Conservation (phyloP, 2,329 filamentous ascomycete species). For the Cercospora sp. region DNA sequence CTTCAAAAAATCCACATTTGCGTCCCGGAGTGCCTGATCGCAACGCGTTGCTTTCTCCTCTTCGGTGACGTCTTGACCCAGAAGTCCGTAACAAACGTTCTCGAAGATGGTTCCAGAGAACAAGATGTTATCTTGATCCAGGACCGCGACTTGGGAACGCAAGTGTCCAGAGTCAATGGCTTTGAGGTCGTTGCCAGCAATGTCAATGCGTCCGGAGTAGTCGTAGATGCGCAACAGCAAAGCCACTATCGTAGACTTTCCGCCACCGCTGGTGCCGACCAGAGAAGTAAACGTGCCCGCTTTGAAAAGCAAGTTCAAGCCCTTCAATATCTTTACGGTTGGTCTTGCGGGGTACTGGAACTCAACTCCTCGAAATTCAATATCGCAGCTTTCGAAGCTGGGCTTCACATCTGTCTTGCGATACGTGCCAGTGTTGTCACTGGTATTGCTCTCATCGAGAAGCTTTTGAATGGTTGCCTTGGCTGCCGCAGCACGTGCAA, state of each 20-base stretch:
- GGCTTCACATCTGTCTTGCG: constrained; percentile 31
- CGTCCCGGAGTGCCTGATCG: constrained; percentile 41
- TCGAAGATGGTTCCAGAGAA: constrained; percentile 49
- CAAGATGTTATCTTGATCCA: constrained; percentile 49
- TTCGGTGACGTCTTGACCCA: constrained; percentile 26
- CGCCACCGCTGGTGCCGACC: constrained; percentile 48
- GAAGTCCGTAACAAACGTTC: constrained; percentile 46
- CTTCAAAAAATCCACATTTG: constrained; percentile 47
- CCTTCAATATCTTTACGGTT: constrained; percentile 43
- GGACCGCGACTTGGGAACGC: constrained; percentile 46
- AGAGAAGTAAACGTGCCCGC: constrained; percentile 47
- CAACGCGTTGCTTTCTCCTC: constrained; percentile 32
- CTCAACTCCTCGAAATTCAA: constrained; percentile 42
- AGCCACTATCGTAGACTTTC: constrained; percentile 48
- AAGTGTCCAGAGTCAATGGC: constrained; percentile 39
- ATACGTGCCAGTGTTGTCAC: constrained; percentile 27
- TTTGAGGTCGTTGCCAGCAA: constrained; percentile 45
- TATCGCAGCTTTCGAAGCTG: constrained; percentile 30
- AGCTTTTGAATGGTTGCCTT: constrained; percentile 49
- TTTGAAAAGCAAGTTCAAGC: constrained; percentile 40
- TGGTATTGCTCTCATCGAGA: constrained; percentile 36
- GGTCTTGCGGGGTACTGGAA: constrained; percentile 50
- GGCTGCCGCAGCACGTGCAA: constrained; percentile 54
- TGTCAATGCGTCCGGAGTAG: constrained; percentile 42
- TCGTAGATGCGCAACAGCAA: constrained; percentile 47